phyloP scores from a whole-genome alignment of 2,329 filamentous ascomycete species.

The Periconia digitata region DNA sequence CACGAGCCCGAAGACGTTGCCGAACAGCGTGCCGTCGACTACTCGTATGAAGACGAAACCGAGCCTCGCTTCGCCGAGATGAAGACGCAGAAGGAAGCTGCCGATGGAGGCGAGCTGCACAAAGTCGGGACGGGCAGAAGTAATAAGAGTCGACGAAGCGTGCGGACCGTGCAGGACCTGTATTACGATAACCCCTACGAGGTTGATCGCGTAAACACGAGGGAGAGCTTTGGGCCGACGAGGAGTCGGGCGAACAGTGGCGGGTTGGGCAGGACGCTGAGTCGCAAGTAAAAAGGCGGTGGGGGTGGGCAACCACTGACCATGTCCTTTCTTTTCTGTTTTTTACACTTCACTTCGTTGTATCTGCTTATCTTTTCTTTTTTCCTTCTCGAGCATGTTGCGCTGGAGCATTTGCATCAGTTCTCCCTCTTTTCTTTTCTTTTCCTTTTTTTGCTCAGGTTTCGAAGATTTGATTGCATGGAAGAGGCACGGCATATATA shows the following conservation, averaged over 20 bases:
- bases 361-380: too few species aligned
- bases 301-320: too few species aligned
- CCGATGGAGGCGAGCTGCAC: constrained; percentile 21
- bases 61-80: constrained; percentile 41
- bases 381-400: too few species aligned
- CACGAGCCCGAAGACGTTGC: constrained; percentile 35
- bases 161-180: constrained; percentile 25
- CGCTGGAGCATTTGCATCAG: too few species aligned
- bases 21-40: constrained; percentile 18
- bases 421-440: too few species aligned
- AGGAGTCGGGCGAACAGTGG: constrained; percentile 20
- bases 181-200: constrained; percentile 52
- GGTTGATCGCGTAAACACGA: constrained; percentile 52
- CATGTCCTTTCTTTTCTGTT: too few species aligned
- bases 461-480: too few species aligned
- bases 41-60: constrained; percentile 23
- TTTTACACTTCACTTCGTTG: too few species aligned
- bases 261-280: constrained; percentile 5
- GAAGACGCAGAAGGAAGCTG: constrained; percentile 37
- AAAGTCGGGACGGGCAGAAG: constrained; percentile 34
- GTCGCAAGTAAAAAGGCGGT: constrained; percentile 6
- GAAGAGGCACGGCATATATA: too few species aligned
- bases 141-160: constrained; percentile 23
- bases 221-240: constrained; percentile 45
- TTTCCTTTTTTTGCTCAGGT: too few species aligned